These are phyloP conservation scores for Globisporangium recalcitrans DNA, from an alignment of 352 stramenopile species.

Conservation along the genomic window DNA sequence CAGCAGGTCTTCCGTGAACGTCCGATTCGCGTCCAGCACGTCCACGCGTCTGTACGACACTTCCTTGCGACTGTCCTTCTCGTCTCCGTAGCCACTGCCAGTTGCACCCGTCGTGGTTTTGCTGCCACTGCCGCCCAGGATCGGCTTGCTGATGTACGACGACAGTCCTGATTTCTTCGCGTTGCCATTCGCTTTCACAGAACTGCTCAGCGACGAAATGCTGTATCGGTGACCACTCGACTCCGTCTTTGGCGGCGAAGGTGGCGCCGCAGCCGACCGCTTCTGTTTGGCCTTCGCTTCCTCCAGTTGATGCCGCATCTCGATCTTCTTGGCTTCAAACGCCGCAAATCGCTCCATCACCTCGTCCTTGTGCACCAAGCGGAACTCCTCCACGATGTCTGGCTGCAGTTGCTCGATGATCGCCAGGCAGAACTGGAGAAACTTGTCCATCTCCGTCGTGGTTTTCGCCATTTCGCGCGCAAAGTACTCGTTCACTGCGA, in stretches of 20 bases:
- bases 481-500: conserved; percentile 79
- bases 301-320: conserved; percentile 79
- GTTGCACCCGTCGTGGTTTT: conserved; percentile 14
- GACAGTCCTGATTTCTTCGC: conserved; percentile 28
- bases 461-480: conserved; percentile 65
- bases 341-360: conserved; percentile 76
- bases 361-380: conserved; percentile 72
- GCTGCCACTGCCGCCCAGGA: conserved; percentile 25
- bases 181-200: conserved; percentile 21
- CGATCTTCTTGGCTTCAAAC: conserved; percentile 82
- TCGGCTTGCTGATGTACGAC: conserved; percentile 67
- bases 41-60: conserved; percentile 68
- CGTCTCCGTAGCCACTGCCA: conserved; percentile 20
- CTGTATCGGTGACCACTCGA: conserved; percentile 30
- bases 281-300: conserved; percentile 53
- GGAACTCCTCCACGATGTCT: conserved; percentile 67
- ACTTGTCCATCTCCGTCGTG: conserved; percentile 60
- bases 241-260: conserved; percentile 57
- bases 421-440: conserved; percentile 52
- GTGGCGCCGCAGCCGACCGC: conserved; percentile 31
- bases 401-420: conserved; percentile 71
- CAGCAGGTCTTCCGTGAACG: conserved; percentile 54
- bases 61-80: conserved; percentile 40
- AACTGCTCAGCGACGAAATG: conserved; percentile 29
- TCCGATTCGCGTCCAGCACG: conserved; percentile 59